Evolutionary conservation across 1,139 yeast genomes (phyloP), one percentile per base, ranked within the genome.

Genomic region (Yamadazyma diddensiae): DNA sequence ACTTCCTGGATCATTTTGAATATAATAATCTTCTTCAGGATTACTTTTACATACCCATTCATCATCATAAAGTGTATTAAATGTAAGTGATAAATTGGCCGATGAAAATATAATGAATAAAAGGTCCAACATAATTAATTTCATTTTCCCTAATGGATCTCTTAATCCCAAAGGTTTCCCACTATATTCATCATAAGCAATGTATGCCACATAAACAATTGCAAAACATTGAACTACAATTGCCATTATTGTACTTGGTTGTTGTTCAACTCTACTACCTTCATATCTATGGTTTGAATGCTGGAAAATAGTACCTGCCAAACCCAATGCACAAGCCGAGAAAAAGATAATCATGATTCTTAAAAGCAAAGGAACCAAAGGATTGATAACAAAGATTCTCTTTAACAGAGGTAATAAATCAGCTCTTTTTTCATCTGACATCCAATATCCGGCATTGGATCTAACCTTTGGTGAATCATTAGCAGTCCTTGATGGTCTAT

Each of bases 211-310:
- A 52, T 92, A 92, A 0, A 77, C 74, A 24, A 87, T 62, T 2
- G 95, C 96, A 44, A 79, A 67, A 21, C 88, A 66, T 54, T 88
- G 92, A 6, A 90, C 95, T 30, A 79, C 79, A 2, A 90, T 73
- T 1, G 97, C 94, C 95, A 92, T 87, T 33, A 88, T 79, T 0
- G 97, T 86, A 47, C 95, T 82, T 14, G 97, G 83, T 54, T 86
- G 92, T 52, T 87, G 95, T 2, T 73, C 66, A 10, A 86, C 56
- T n/a, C 58, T 52, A 3, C 38, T 33, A n/a, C 62, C 65, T 9
- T 73, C 66, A 38, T 63, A 60, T 15, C 59, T 49, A 17, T 47
- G 31, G 39, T 44, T 47, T 3, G 84, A 78, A 37, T 65, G 65
- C 11, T 65, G 70, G 47, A 65, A 82, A 11, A 86, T 78, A 28